These are phyloP conservation scores for Phytophthora pistaciae DNA, from an alignment of 352 stramenopile genomes.

Conservation along the genomic window DNA sequence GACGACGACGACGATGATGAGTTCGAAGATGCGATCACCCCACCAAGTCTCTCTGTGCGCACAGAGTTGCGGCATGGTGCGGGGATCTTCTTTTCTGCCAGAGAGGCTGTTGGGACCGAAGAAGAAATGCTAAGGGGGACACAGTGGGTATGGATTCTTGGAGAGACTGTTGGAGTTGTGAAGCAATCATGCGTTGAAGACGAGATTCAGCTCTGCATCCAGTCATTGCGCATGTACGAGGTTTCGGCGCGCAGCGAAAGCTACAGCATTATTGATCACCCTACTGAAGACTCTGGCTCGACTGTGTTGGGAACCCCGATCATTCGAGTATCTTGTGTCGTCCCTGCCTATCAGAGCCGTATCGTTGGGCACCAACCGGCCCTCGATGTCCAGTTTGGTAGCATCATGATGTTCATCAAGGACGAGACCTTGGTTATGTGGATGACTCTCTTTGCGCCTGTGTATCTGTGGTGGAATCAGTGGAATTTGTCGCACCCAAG, in stretches of 20 bases:
- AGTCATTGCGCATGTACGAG: conserved; percentile 72
- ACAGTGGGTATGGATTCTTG: conserved; percentile 71
- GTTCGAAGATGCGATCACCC: conserved; percentile 89
- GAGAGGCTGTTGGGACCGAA: conserved; percentile 24
- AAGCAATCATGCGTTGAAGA: conserved; percentile 90
- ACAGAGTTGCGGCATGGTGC: conserved; percentile 56
- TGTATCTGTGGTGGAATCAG: conserved; percentile 88
- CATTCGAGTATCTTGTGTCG: conserved; percentile 62
- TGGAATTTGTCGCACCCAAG: conserved; percentile 81
- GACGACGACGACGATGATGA: conserved; percentile 85
- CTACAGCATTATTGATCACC: conserved; percentile 56
- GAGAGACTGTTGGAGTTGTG: conserved; percentile 53
- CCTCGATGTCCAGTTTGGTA: conserved; percentile 58
- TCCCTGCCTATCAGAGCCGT: conserved; percentile 86
- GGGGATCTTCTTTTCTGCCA: conserved; percentile 61
- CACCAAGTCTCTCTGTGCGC: conserved; percentile 77
- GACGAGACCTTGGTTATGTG: conserved; percentile 82
- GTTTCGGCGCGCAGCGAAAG: conserved; percentile 33
- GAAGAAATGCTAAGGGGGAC: conserved; percentile 22
- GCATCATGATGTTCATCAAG: conserved; percentile 68
- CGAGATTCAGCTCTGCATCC: conserved; percentile 72
- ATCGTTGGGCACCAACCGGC: conserved; percentile 78
- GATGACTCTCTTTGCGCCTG: conserved; percentile 81
- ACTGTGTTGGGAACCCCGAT: conserved; percentile 40
- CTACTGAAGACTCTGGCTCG: conserved; percentile 11